A percentile compares a stretch with the other conserved stretches of the same genome.
phyloP scores from a whole-genome alignment of 768 basidiomycete species.

The Daedalea quercina region DNA sequence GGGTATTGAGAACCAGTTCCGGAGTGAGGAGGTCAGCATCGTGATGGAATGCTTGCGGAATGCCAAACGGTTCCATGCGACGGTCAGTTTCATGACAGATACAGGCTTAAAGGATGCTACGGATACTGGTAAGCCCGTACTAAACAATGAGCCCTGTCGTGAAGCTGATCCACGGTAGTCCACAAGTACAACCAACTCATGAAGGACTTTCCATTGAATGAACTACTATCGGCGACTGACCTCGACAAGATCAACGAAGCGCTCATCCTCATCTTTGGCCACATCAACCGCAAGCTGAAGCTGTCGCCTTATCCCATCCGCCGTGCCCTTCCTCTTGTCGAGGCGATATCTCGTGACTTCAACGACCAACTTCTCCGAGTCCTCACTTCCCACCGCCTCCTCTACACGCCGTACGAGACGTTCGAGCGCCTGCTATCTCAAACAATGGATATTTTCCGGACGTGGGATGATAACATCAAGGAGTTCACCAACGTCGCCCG shows the following conservation, averaged over 20 bases:
- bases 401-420: slow-evolving; percentile 90
- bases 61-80: slow-evolving; percentile 95
- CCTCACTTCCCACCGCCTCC: slow-evolving; percentile 82
- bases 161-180: slow-evolving; percentile 37
- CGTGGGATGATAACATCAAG: slow-evolving; percentile 61
- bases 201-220: slow-evolving; percentile 98
- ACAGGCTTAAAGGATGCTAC: slow-evolving; percentile 94
- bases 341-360: slow-evolving; percentile 97
- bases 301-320: slow-evolving; percentile 96
- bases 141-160: not conserved
- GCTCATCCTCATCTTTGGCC: slow-evolving; percentile 79
- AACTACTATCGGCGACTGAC: slow-evolving; percentile 93
- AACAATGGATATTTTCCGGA: slow-evolving; percentile 56
- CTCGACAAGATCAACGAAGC: slow-evolving; percentile 93
- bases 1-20: slow-evolving; percentile 85
- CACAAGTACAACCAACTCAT: slow-evolving; percentile 98
- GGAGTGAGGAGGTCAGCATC: slow-evolving; percentile 88
- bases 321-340: slow-evolving; percentile 91
- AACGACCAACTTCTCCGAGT: slow-evolving; percentile 92
- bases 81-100: slow-evolving; percentile 96
- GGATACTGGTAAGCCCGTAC: slow-evolving; percentile 57
- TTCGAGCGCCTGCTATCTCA: slow-evolving; percentile 82
- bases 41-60: slow-evolving; percentile 92
- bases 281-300: slow-evolving; percentile 92
- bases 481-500: slow-evolving; percentile 69